Evolutionary conservation across 805 yeast species (phyloP), one percentile per base, ranked within the genome.

Genomic region (Blastobotrys peoriensis): DNA sequence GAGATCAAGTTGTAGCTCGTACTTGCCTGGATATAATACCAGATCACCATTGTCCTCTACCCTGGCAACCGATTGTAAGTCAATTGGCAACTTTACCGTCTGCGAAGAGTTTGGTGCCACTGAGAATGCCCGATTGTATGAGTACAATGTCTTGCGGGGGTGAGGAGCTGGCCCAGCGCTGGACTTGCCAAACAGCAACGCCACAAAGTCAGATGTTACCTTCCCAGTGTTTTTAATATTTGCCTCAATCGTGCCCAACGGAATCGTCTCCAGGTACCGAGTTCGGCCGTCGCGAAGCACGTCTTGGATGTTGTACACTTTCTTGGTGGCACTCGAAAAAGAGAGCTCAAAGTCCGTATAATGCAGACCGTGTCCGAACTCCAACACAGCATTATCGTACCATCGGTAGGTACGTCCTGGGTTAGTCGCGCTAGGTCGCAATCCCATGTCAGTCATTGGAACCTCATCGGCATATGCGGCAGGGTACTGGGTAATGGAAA

Each of bases 371-470:
- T 23, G 23, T 6, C 50, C 50, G 23, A 35, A 47, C 30, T 39
- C 44, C 5, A 34, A 33, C 5, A 47, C 50, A n/a, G 50, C 41
- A 9, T 20, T 15, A 25, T 25, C 30, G 38, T 35, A 47, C 50
- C 50, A 47, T 38, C 30, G 33, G 21, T 47, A 47, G 22, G 50
- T 47, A 22, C 47, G 28, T 2, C 50, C 50, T 4, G 46, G 46
- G 34, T 43, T 47, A 39, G 19, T 16, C n/a, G 15, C 45, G 22
- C 37, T 22, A 16, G 50, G 46, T 4, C 47, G 37, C 33, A 47
- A 20, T 9, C 40, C 28, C 50, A 47, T 47, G 21, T 47, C 41
- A 20, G 44, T 39, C 45, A 44, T 44, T 3, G 47, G 46, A 30
- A 46, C 46, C 19, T 42, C 36, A 16, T 45, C 19, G 4, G 28